Evolutionary conservation across 202 grass and related monocot species (phyloP).

Genomic region (Eragrostis tef): DNA sequence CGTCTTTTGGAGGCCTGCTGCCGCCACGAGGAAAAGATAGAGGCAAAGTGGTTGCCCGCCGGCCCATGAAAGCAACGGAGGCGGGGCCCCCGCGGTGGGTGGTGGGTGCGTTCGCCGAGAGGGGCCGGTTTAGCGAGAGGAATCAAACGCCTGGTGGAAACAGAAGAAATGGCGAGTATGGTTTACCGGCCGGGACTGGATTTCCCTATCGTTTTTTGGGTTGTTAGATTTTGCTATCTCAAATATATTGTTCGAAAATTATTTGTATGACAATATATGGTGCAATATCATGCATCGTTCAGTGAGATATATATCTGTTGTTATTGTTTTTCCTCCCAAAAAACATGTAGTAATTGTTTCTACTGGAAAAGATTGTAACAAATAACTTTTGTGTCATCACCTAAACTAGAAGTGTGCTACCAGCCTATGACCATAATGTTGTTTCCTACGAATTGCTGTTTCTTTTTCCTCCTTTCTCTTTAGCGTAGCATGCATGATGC

Average conservation of each 20-base stretch:
- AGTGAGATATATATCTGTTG: background rate
- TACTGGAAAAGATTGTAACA: too few species aligned
- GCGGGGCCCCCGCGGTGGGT: background rate
- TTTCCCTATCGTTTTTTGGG: background rate
- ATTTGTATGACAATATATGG: background rate
- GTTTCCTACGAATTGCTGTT: conserved; percentile 15
- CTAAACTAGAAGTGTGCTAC: conserved; percentile 26
- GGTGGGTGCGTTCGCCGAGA: background rate
- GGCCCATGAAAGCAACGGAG: conserved; percentile 43
- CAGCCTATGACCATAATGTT: conserved; percentile 47
- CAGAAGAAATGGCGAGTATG: background rate
- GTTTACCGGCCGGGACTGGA: background rate
- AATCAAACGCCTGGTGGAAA: background rate
- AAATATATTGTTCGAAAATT: background rate
- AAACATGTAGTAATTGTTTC: too few species aligned
- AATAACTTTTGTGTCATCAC: background rate
- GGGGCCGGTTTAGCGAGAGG: background rate
- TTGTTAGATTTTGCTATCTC: background rate
- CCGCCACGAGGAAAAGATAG: conserved; percentile 27
- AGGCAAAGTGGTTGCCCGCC: conserved; percentile 40
- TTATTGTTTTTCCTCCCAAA: too few species aligned
- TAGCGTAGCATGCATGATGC: conserved; percentile 25
- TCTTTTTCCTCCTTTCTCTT: background rate
- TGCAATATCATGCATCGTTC: background rate
- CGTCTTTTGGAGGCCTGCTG: conserved; percentile 46